Conservation (phyloP, 352 stramenopile genomes). For the Pythium biforme region DNA sequence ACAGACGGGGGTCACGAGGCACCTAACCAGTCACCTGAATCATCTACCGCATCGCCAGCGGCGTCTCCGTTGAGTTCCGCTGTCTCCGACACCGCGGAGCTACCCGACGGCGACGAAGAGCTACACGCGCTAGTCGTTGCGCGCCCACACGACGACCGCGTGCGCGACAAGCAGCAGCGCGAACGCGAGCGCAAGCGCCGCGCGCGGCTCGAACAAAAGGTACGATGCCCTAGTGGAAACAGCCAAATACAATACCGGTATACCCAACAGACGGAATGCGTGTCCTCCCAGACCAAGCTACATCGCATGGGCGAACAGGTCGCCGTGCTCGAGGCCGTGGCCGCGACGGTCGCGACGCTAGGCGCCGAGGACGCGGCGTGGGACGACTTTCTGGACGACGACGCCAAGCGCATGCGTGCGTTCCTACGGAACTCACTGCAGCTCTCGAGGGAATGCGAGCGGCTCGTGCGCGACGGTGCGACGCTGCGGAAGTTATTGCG, state of each 20-base stretch:
- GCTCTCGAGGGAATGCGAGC: neutral
- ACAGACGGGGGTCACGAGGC: no score
- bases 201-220: conserved; percentile 4
- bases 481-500: conserved; percentile 3
- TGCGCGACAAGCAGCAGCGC: neutral
- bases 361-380: conserved; percentile 12
- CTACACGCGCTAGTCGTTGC: neutral
- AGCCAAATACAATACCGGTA: no score
- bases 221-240: no score
- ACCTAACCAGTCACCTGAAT: no score
- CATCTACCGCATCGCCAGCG: no score
- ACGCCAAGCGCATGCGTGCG: conserved; percentile 13
- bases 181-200: conserved; percentile 12
- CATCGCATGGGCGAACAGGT: conserved; percentile 7
- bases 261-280: no score
- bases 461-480: neutral
- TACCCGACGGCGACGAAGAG: neutral
- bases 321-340: conserved; percentile 8
- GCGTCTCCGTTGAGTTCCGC: conserved; percentile 20
- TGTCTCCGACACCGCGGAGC: neutral
- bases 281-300: neutral
- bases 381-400: conserved; percentile 22
- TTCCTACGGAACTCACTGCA: conserved; percentile 1
- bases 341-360: neutral
- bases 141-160: neutral